Evolutionary conservation across 768 basidiomycete genomes (phyloP).

Genomic region (Trichaptum fuscoviolaceum): DNA sequence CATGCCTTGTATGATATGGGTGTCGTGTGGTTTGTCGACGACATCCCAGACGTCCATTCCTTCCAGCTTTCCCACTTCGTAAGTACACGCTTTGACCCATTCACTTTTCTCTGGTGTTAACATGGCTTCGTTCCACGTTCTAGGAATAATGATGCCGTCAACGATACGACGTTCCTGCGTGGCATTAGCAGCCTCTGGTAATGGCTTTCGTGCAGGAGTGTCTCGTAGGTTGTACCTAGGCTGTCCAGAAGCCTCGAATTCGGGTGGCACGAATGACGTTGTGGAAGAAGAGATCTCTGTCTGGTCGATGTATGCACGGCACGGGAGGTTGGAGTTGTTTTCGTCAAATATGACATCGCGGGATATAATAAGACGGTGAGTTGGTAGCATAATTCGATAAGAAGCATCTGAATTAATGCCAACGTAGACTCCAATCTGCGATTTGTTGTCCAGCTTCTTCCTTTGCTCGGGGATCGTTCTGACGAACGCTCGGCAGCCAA

Average conservation of each 20-base stretch:
- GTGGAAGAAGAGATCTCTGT: background rate
- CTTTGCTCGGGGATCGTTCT: slow-evolving; percentile 21
- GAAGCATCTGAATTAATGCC: background rate
- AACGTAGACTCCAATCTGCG: background rate
- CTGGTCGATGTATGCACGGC: background rate
- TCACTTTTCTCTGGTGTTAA: background rate
- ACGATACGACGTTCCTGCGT: background rate
- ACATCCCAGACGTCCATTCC: slow-evolving; percentile 18
- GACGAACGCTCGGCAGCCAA: slow-evolving; percentile 25
- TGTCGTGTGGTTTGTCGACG: slow-evolving; percentile 14
- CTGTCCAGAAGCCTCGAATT: background rate
- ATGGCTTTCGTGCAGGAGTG: background rate
- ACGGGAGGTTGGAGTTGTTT: background rate
- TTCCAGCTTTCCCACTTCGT: slow-evolving; percentile 4
- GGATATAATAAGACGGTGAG: background rate
- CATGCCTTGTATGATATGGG: slow-evolving; percentile 15
- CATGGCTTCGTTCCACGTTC: slow-evolving; percentile 5
- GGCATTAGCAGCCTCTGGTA: background rate
- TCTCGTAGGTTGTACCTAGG: background rate
- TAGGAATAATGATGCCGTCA: background rate
- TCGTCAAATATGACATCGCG: background rate
- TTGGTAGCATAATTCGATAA: background rate
- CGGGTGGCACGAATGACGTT: too few species aligned
- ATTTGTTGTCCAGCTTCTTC: slow-evolving; percentile 5
- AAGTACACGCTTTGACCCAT: slow-evolving; percentile 4